A percentile compares a stretch with the other conserved stretches of the same genome.
Evolutionary conservation across 768 basidiomycete genomes (phyloP).

Genomic region (Mycena epipterygia): DNA sequence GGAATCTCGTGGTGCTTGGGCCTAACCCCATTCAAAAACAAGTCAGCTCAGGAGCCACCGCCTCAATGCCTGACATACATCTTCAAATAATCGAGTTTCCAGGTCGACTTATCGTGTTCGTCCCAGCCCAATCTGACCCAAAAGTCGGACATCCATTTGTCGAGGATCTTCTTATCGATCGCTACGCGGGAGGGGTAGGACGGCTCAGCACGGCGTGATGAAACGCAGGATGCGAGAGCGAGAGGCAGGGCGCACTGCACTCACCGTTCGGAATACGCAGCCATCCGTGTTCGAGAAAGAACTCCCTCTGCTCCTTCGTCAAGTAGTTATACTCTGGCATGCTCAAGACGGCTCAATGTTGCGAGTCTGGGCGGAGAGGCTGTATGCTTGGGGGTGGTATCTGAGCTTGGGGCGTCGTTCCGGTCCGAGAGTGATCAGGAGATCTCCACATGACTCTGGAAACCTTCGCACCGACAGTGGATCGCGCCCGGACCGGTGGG

Average conservation of each 20-base stretch:
- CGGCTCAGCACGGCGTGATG: slow-evolving; percentile 10
- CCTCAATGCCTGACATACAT: slow-evolving; percentile 25
- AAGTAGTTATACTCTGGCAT: slow-evolving; percentile 27
- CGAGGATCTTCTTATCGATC: slow-evolving; percentile 30
- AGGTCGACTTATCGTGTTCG: slow-evolving; percentile 29
- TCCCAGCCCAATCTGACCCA: slow-evolving; percentile 34
- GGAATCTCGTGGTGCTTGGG: slow-evolving; percentile 31
- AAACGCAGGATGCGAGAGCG: slow-evolving; percentile 8
- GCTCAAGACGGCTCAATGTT: slow-evolving; percentile 20
- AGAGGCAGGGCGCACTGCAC: slow-evolving; percentile 17
- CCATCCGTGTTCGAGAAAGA: slow-evolving; percentile 34
- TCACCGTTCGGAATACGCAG: slow-evolving; percentile 29
- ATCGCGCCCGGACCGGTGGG: slow-evolving; percentile 5
- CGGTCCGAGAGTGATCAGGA: slow-evolving; percentile 10
- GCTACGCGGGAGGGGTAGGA: slow-evolving; percentile 21
- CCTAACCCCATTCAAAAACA: slow-evolving; percentile 24
- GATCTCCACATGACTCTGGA: slow-evolving; percentile 23
- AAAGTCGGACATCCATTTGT: slow-evolving; percentile 33
- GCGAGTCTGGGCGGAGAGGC: slow-evolving; percentile 19
- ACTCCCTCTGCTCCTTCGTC: slow-evolving; percentile 31
- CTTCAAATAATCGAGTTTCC: slow-evolving; percentile 31
- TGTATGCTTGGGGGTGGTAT: slow-evolving; percentile 12
- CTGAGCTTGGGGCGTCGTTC: slow-evolving; percentile 10
- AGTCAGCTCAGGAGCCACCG: slow-evolving; percentile 18
- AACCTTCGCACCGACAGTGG: slow-evolving; percentile 10